Evolutionary conservation across 202 grass and related monocot species (phyloP).

Genomic region (Digitaria exilis): DNA sequence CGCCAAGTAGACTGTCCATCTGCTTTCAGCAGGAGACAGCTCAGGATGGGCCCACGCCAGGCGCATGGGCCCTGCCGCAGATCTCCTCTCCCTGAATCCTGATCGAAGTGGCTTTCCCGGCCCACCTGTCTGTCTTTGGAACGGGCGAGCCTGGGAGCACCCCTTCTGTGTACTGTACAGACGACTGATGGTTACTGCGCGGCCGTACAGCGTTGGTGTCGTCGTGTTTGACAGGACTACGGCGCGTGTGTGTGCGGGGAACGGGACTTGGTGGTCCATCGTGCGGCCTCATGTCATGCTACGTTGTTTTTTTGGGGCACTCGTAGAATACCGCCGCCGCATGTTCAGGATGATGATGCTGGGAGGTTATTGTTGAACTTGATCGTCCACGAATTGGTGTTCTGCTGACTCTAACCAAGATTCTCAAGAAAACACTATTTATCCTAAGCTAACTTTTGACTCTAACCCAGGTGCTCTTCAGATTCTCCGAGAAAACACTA

Average conservation of each 20-base stretch:
- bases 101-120: background rate
- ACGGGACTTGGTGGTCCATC: background rate
- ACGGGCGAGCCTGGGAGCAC: too few species aligned
- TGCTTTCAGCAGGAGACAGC: constrained; percentile 40
- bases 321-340: background rate
- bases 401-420: background rate
- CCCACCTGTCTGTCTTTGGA: constrained; percentile 7
- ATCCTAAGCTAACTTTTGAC: too few species aligned
- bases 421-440: too few species aligned
- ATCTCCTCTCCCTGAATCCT: too few species aligned
- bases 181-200: background rate
- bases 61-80: background rate
- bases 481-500: too few species aligned
- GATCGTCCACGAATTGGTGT: too few species aligned
- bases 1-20: background rate
- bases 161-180: background rate
- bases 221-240: background rate
- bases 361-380: too few species aligned
- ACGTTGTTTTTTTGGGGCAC: too few species aligned
- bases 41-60: constrained; percentile 38
- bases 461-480: too few species aligned
- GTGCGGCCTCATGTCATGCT: background rate
- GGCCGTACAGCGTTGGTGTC: background rate
- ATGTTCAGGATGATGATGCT: background rate
- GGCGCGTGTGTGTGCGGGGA: background rate